Base-by-base conservation (phyloP, 306 rosid genomes). In the Castanea crenata region DNA sequence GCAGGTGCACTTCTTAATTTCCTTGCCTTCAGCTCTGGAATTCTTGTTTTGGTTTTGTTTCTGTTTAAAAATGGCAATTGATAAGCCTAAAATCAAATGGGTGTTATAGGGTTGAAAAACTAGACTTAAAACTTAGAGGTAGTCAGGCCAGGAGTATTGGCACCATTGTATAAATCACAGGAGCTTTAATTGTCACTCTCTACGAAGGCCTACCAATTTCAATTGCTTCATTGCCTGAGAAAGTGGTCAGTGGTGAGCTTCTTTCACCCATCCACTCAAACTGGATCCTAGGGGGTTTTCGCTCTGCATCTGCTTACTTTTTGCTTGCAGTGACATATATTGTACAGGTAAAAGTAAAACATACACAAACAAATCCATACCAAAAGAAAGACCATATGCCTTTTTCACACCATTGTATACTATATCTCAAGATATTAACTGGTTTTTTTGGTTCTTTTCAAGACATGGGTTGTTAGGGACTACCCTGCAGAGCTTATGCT, bases 401-500 rank as follows among this genome's bases (percentile, higher is more conserved):
- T 49, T 49, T 49, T 49, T 49, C 12, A 12, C 54, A 49, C 5
- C 1, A 49, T 12, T 49, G 16, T 49, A 49, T 49, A 8, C 46
- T 8, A 49, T 49, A 49, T 49, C 54, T 49, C 54, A 49, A 49
- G 54, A 7, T 21, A 12, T 62, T 62, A 25, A 62, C 16, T 31
- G 14, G 5, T 62, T 14, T 2, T 41, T 29, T 32, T 56, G 55
- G 29, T n/a, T 35, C 32, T 19, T 67, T 29, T 61, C 6, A n/a
- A 79, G 86, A 70, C 83, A 4, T 74, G 80, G 80, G 63, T 79
- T 38, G 9, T 83, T 15, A 79, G 69, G 62, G 78, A 75, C n/a
- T 83, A 79, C 75, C 70, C 78, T 21, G 83, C n/a, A 70, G 80
- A 69, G 52, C 11, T 79, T 20, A 54, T 79, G 77, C 29, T 55